Conservation (phyloP, 2,329 filamentous ascomycete genomes). For the Neofusicoccum kwambonambiense region DNA sequence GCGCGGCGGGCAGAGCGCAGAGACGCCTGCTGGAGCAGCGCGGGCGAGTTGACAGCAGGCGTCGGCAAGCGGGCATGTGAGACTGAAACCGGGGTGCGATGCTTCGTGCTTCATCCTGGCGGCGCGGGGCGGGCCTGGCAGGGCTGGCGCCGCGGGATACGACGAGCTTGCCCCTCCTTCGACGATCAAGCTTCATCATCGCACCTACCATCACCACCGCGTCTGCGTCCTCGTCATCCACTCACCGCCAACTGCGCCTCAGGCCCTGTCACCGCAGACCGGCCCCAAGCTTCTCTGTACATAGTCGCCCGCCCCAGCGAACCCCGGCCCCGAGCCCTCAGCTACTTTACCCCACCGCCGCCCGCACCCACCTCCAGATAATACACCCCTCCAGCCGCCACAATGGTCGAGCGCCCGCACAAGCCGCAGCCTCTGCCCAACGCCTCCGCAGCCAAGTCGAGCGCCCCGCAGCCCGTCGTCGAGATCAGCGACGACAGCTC, state of each 20-base stretch:
- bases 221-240: not conserved
- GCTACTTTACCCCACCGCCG: not conserved
- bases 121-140: constrained; percentile 1
- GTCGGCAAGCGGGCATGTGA: constrained; percentile 6
- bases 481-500: constrained; percentile 69
- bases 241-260: constrained; percentile 7
- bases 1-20: not conserved
- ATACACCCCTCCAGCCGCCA: not conserved
- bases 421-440: constrained; percentile 63
- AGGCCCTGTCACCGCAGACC: not conserved
- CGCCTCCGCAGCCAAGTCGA: constrained; percentile 54
- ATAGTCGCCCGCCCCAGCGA: not conserved
- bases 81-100: constrained; percentile 15
- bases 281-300: not conserved
- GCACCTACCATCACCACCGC: constrained; percentile 12
- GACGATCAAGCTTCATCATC: constrained; percentile 9
- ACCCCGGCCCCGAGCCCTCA: not conserved
- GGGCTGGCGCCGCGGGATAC: constrained; percentile 1
- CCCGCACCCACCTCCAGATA: not conserved
- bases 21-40: too few relatives aligned
- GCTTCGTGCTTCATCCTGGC: constrained; percentile 11
- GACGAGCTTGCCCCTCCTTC: constrained; percentile 11
- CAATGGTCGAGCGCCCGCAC: constrained; percentile 80
- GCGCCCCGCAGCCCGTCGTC: constrained; percentile 75
- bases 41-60: not conserved